These are phyloP conservation scores for Diatrype stigma DNA, from an alignment of 2,329 filamentous ascomycete genomes.

Conservation along the genomic window DNA sequence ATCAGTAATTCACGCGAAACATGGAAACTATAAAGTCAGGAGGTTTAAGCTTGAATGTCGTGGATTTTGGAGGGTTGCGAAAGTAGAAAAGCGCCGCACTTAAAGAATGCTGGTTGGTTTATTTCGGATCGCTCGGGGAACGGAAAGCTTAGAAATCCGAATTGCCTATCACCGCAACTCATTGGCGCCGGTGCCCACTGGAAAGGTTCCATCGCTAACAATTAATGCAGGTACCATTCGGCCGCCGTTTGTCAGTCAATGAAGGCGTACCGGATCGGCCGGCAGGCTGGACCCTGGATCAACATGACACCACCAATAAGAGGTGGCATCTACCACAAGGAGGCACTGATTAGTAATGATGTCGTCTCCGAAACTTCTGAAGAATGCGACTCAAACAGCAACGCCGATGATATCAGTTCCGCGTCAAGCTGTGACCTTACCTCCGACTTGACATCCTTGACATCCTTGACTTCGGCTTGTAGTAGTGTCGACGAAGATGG, in stretches of 20 bases:
- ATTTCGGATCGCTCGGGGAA: not conserved
- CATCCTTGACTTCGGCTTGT: conserved; percentile 5
- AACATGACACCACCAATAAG: conserved; percentile 58
- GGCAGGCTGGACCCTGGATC: conserved; percentile 49
- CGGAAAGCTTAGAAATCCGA: not conserved
- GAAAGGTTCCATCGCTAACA: conserved; percentile 18
- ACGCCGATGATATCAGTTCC: conserved; percentile 1
- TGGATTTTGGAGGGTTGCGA: not conserved
- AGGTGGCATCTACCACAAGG: conserved; percentile 37
- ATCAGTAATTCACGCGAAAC: too few species aligned
- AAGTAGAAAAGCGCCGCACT: not conserved
- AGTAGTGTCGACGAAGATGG: conserved; percentile 2
- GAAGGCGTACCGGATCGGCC: conserved; percentile 58
- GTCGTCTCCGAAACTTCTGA: not conserved
- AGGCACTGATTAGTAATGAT: not conserved
- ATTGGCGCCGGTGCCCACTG: not conserved
- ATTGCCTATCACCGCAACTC: not conserved
- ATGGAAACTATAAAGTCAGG: not conserved
- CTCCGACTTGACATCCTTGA: conserved; percentile 7
- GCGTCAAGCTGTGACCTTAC: conserved; percentile 2
- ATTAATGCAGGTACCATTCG: conserved; percentile 50
- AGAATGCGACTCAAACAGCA: not conserved
- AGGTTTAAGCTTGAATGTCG: not conserved
- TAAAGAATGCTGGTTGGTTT: not conserved
- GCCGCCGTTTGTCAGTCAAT: conserved; percentile 50